Percentiles rank a stretch among this genome's conserved stretches.
Conservation (phyloP, 2,329 filamentous ascomycete species). For the Helminthosporium solani region DNA sequence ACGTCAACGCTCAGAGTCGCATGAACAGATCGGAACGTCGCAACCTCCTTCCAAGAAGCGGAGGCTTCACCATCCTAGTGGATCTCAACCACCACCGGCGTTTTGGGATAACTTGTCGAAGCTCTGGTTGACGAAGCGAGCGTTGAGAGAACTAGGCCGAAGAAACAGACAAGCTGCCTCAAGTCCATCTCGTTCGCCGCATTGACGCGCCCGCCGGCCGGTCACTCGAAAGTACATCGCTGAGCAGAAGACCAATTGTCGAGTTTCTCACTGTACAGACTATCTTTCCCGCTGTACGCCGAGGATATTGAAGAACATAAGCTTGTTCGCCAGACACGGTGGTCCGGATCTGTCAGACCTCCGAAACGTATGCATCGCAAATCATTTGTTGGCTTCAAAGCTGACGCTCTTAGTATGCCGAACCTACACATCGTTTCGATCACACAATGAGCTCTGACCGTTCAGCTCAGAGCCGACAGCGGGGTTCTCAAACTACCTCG, state of each 20-base stretch:
- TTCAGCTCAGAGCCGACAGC: conserved; percentile 9
- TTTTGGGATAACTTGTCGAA: conserved; percentile 24
- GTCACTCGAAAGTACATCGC: conserved; percentile 11
- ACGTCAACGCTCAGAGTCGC: conserved; percentile 13
- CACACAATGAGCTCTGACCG: conserved; percentile 14
- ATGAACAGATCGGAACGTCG: conserved; percentile 10
- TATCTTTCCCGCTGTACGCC: conserved; percentile 9
- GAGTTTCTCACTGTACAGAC: conserved; percentile 4
- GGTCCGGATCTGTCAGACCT: conserved; percentile 17
- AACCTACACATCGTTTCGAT: conserved; percentile 14
- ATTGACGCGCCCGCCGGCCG: conserved; percentile 10
- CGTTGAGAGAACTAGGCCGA: conserved; percentile 20
- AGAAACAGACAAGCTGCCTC: conserved; percentile 16
- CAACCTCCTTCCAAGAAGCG: conserved; percentile 10
- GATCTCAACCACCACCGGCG: conserved; percentile 14
- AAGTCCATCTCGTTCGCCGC: conserved; percentile 10
- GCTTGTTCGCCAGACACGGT: conserved; percentile 16
- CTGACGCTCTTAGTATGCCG: conserved; percentile 12
- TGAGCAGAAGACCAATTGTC: conserved; percentile 9
- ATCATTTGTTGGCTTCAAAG: conserved; percentile 2
- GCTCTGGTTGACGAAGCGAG: conserved; percentile 22
- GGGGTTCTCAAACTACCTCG: conserved; percentile 6
- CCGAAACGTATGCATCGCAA: conserved; percentile 13
- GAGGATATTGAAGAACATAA: conserved; percentile 15
- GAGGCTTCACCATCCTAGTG: conserved; percentile 8